These are phyloP conservation scores for Paraphaeosphaeria minitans DNA, from an alignment of 2,329 filamentous ascomycete genomes.

Conservation along the genomic window DNA sequence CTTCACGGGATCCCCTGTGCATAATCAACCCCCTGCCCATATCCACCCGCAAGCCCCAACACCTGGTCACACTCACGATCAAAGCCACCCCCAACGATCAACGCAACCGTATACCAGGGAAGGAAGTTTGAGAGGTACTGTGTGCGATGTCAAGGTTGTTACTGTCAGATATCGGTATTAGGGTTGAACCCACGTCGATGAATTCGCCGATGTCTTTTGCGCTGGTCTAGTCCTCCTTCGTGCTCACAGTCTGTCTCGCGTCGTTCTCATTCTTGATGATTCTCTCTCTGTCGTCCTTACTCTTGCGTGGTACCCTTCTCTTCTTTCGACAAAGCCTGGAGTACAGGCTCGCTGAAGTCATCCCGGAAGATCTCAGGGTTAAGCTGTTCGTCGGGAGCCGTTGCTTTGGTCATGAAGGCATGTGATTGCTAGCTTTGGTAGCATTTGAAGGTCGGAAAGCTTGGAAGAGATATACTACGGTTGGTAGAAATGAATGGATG, in stretches of 20 bases:
- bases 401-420: constrained; percentile 35
- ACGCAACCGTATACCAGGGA: constrained; percentile 76
- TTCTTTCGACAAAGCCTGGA: constrained; percentile 63
- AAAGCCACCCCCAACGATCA: constrained; percentile 66
- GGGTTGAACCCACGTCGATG: constrained; percentile 62
- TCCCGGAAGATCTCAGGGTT: constrained; percentile 77
- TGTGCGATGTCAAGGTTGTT: constrained; percentile 1
- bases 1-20: constrained; percentile 57
- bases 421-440: neutral
- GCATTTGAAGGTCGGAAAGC: too few relatives aligned
- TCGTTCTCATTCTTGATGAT: neutral
- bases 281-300: constrained; percentile 31
- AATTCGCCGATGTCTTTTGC: constrained; percentile 79
- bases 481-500: neutral
- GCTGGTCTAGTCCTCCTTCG: constrained; percentile 22
- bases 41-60: neutral
- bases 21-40: neutral
- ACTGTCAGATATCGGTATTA: neutral
- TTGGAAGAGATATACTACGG: neutral
- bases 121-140: constrained; percentile 73
- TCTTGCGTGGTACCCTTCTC: constrained; percentile 32
- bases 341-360: constrained; percentile 70
- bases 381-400: constrained; percentile 45
- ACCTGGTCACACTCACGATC: constrained; percentile 32
- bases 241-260: constrained; percentile 15